Conservation (phyloP, 345 rosid species). For the Aquilaria sinensis region DNA sequence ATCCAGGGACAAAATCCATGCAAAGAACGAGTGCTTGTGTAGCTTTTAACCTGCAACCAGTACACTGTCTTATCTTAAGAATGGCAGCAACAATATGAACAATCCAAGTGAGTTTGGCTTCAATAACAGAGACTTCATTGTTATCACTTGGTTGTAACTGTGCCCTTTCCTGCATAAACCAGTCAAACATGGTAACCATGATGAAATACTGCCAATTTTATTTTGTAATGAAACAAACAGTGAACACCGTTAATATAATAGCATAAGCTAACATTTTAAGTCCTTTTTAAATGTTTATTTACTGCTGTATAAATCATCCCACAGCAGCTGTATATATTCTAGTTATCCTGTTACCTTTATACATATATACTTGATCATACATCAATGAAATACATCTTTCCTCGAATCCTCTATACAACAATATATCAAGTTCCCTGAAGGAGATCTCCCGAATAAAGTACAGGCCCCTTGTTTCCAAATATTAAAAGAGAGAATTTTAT, state of each 20-base stretch:
- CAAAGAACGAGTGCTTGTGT: slow-evolving; percentile 1
- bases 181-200: slow-evolving; percentile 8
- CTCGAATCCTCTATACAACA: too few relatives aligned
- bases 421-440: too few relatives aligned
- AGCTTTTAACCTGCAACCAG: slow-evolving; percentile 70
- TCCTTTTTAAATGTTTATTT: too few relatives aligned
- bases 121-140: slow-evolving; percentile 69
- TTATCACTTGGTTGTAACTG: slow-evolving; percentile 51
- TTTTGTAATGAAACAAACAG: slow-evolving; percentile 6
- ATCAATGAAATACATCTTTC: too few relatives aligned
- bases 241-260: neutral
- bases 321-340: too few relatives aligned
- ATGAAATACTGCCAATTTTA: neutral
- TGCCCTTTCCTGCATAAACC: slow-evolving; percentile 65
- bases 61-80: slow-evolving; percentile 79
- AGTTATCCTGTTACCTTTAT: too few relatives aligned
- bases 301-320: too few relatives aligned
- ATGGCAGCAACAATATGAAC: slow-evolving; percentile 96
- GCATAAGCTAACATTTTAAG: too few relatives aligned
- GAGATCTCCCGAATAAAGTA: neutral
- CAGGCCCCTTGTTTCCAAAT: neutral
- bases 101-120: slow-evolving; percentile 95
- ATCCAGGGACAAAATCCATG: slow-evolving; percentile 6
- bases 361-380: too few relatives aligned
- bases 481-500: slow-evolving; percentile 7